A percentile compares a stretch with the other conserved stretches of the same genome.
These are phyloP conservation scores for Fusarium chaquense DNA, from an alignment of 2,329 filamentous ascomycete species.

Conservation along the genomic window DNA sequence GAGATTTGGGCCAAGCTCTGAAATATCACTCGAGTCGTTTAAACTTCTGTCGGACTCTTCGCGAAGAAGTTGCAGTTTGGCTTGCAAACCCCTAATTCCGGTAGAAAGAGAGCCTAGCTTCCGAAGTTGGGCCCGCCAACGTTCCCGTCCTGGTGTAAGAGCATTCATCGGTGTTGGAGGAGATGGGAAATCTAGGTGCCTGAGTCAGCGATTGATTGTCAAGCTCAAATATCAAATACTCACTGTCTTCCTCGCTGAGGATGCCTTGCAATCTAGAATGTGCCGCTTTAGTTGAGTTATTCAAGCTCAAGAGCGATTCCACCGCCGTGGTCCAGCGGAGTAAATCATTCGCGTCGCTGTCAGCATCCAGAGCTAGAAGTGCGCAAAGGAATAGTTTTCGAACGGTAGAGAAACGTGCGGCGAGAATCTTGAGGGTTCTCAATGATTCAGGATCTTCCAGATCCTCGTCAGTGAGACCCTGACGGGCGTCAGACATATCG, in stretches of 20 bases:
- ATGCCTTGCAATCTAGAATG: conserved; percentile 76
- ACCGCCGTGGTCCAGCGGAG: conserved; percentile 82
- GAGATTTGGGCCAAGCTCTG: conserved; percentile 81
- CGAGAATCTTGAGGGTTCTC: conserved; percentile 82
- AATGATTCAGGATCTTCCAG: conserved; percentile 83
- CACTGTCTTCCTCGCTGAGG: conserved; percentile 83
- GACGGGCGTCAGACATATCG: conserved; percentile 77
- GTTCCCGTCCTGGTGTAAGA: conserved; percentile 80
- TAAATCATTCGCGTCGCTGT: conserved; percentile 81
- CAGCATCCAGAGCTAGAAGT: conserved; percentile 87
- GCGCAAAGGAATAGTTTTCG: conserved; percentile 90
- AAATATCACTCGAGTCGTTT: conserved; percentile 77
- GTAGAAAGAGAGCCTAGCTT: conserved; percentile 90
- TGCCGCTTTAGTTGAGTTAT: conserved; percentile 69
- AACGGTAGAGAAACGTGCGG: conserved; percentile 82
- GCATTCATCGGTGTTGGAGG: conserved; percentile 69
- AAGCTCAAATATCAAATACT: conserved; percentile 50
- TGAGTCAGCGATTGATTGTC: conserved; percentile 22
- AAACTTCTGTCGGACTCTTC: conserved; percentile 88
- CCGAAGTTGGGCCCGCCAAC: conserved; percentile 86
- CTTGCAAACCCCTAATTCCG: conserved; percentile 90
- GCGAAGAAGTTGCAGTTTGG: conserved; percentile 90
- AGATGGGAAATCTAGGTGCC: conserved; percentile 61
- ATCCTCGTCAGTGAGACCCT: conserved; percentile 73
- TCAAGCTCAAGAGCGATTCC: conserved; percentile 77